Evolutionary conservation across 768 basidiomycete genomes (phyloP).

Genomic region (Lentinula sp.): DNA sequence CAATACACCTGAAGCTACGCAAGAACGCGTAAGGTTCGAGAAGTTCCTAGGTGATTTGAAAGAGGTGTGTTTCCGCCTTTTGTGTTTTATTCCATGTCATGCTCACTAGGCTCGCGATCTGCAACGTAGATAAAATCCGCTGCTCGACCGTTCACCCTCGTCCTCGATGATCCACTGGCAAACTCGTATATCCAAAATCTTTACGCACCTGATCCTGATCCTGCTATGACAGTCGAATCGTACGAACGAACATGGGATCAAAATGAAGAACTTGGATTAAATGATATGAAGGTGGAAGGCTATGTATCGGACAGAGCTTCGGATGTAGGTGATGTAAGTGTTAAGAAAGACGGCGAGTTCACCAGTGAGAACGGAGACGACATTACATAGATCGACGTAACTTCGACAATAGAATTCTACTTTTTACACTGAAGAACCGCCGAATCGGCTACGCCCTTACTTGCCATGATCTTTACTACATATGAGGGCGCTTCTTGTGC

Average conservation of each 20-base stretch:
- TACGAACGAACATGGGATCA: slow-evolving; percentile 88
- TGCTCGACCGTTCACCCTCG: slow-evolving; percentile 78
- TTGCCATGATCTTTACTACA: too few relatives aligned
- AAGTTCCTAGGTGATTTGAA: slow-evolving; percentile 74
- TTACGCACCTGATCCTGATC: slow-evolving; percentile 97
- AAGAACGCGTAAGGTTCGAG: slow-evolving; percentile 58
- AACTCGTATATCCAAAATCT: slow-evolving; percentile 95
- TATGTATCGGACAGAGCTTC: slow-evolving; percentile 42
- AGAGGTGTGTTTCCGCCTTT: slow-evolving; percentile 37
- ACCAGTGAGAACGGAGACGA: neutral
- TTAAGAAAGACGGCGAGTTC: neutral
- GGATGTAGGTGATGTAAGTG: slow-evolving; percentile 6
- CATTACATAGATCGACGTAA: neutral
- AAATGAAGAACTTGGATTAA: slow-evolving; percentile 92
- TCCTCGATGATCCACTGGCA: slow-evolving; percentile 91
- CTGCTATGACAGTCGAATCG: slow-evolving; percentile 77
- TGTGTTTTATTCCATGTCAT: neutral
- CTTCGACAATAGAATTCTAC: too few relatives aligned
- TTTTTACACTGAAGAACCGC: too few relatives aligned
- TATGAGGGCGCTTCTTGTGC: too few relatives aligned
- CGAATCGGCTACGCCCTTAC: too few relatives aligned
- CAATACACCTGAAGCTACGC: slow-evolving; percentile 12
- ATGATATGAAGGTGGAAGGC: slow-evolving; percentile 81
- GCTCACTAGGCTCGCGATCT: slow-evolving; percentile 2
- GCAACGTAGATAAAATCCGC: slow-evolving; percentile 64